Percentiles rank a stretch among this genome's conserved stretches.
These are phyloP conservation scores for Pulicaria dysenterica DNA, from an alignment of 129 eudicot genomes.

Conservation along the genomic window DNA sequence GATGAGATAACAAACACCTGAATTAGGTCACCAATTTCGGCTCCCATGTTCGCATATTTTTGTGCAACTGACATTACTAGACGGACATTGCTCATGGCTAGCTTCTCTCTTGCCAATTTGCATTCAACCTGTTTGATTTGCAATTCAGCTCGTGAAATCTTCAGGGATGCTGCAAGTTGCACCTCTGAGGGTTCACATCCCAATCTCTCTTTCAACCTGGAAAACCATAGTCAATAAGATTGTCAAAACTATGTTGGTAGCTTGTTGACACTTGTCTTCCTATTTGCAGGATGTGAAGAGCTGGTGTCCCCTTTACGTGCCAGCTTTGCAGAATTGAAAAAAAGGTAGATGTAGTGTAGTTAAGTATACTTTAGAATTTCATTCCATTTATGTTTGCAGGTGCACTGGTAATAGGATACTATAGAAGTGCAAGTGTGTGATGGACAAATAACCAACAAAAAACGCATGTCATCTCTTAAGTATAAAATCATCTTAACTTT, in stretches of 20 bases:
- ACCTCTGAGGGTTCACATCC: slow-evolving; percentile 91
- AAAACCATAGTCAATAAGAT: slow-evolving; percentile 13
- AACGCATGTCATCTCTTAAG: too few relatives aligned
- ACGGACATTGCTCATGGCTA: slow-evolving; percentile 94
- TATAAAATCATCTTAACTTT: too few relatives aligned
- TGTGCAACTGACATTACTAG: slow-evolving; percentile 96
- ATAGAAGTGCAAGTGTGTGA: too few relatives aligned
- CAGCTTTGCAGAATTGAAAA: too few relatives aligned
- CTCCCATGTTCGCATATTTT: slow-evolving; percentile 92
- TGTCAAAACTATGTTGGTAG: slow-evolving; percentile 11
- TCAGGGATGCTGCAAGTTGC: slow-evolving; percentile 79
- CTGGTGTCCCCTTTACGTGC: too few relatives aligned
- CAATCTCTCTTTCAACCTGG: slow-evolving; percentile 71
- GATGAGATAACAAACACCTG: slow-evolving; percentile 53
- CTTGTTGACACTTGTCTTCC: too few relatives aligned
- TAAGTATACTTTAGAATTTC: too few relatives aligned
- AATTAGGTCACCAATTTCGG: slow-evolving; percentile 83
- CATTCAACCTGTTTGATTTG: slow-evolving; percentile 70
- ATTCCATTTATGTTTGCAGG: too few relatives aligned
- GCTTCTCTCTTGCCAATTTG: slow-evolving; percentile 90
- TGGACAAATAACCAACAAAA: too few relatives aligned
- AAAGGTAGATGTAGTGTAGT: too few relatives aligned
- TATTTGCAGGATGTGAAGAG: too few relatives aligned
- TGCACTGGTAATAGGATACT: too few relatives aligned
- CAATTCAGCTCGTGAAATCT: slow-evolving; percentile 62